Conservation (phyloP, 345 rosid species). For the Pistacia vera region DNA sequence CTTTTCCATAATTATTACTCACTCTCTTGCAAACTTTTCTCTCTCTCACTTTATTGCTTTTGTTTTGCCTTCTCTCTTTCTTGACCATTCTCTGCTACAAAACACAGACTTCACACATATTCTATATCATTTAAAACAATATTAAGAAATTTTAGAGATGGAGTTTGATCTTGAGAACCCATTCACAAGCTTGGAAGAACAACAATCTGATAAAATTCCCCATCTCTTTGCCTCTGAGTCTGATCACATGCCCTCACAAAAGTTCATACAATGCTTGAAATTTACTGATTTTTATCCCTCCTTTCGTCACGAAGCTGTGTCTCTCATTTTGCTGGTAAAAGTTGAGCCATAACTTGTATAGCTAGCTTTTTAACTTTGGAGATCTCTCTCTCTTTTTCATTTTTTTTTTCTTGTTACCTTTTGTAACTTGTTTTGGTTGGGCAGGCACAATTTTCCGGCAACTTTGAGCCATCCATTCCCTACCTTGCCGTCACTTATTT, state of each 20-base stretch:
- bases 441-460: slow-evolving; percentile 32
- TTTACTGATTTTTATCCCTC: slow-evolving; percentile 21
- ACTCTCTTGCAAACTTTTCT: slow-evolving; percentile 15
- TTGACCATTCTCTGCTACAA: slow-evolving; percentile 14
- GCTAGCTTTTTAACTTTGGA: neutral
- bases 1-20: slow-evolving; percentile 30
- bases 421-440: slow-evolving; percentile 12
- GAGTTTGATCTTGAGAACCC: slow-evolving; percentile 54
- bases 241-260: neutral
- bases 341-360: neutral
- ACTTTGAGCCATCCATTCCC: slow-evolving; percentile 31
- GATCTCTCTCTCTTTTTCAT: neutral
- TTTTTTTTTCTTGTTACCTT: neutral
- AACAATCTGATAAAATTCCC: slow-evolving; percentile 5
- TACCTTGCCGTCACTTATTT: slow-evolving; percentile 58
- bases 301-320: slow-evolving; percentile 48
- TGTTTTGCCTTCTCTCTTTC: slow-evolving; percentile 15
- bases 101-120: slow-evolving; percentile 1
- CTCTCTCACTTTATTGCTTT: slow-evolving; percentile 7
- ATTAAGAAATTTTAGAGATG: slow-evolving; percentile 12
- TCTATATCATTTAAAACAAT: neutral
- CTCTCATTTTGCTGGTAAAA: slow-evolving; percentile 42
- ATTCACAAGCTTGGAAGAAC: slow-evolving; percentile 31
- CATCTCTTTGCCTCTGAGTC: neutral
- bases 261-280: slow-evolving; percentile 13